Evolutionary conservation across 441 rosid genomes (phyloP), one percentile per base, ranked within the genome.

Genomic region (Eruca vesicaria): DNA sequence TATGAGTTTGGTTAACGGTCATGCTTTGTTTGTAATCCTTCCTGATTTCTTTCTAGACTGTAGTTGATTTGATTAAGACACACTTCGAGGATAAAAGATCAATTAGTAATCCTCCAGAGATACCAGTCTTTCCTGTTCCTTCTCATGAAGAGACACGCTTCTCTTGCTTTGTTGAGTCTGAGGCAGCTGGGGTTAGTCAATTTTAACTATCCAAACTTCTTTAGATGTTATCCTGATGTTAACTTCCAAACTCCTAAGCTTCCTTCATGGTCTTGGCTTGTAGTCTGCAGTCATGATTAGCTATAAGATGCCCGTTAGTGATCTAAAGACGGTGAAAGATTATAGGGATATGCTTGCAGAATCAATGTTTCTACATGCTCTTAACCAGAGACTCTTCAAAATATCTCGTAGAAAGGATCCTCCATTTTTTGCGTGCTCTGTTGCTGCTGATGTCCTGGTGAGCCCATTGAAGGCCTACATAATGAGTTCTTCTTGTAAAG

Each of bases 261-360:
- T 48, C 32, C 60, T 38, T 66, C 36, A 33, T 74, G 66, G 52
- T 80, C 7, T 45, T 83, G 80, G 55, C 72, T 80, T 82, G 77
- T 73, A 94, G 99, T 90, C 96, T 72, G 91, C 94, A 38, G 97
- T 94, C 58, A 90, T 92, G 92, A 88, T 92, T 82, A 89, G 99
- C 89, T 94, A 89, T 79, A 94, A 90, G 85, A 89, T 89, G 93
- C 87, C 88, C 14, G 87, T 79, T 10, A 84, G 84, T 78, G 94
- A 90, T 69, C 84, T 94, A 72, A 92, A 84, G 86, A 92, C 97
- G 10, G 94, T 92, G 84, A 90, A 82, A 79, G 94, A 94, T 75
- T 94, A 89, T 75, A 84, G 84, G 71, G 86, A 88, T 74, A 86
- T 92, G 90, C 93, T 94, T 70, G 86, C 87, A 57, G 97, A 94